These are phyloP conservation scores for Globisporangium nagaii DNA, from an alignment of 352 stramenopile species.

Conservation along the genomic window DNA sequence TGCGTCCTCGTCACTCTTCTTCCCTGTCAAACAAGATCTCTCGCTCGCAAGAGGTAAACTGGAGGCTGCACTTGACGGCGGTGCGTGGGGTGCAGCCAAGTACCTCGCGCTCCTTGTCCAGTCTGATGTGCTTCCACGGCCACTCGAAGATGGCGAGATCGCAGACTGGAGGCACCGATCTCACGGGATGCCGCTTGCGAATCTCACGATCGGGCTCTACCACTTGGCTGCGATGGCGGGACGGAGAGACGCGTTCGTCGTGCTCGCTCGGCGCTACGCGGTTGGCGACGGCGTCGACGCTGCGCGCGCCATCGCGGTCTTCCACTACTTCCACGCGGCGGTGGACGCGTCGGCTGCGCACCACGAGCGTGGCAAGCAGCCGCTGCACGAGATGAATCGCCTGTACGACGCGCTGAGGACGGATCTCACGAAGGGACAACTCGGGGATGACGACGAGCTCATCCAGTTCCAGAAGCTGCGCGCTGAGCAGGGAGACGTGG, in stretches of 20 bases:
- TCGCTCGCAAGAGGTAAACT: slow-evolving; percentile 14
- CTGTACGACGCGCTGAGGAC: slow-evolving; percentile 55
- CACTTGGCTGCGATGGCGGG: slow-evolving; percentile 43
- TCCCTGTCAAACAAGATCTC: slow-evolving; percentile 17
- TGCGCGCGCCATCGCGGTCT: slow-evolving; percentile 32
- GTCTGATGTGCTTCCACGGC: too few species aligned
- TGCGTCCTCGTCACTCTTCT: neutral
- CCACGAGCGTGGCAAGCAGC: slow-evolving; percentile 69
- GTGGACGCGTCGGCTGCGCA: slow-evolving; percentile 37
- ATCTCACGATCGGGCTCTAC: slow-evolving; percentile 34
- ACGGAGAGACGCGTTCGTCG: slow-evolving; percentile 37
- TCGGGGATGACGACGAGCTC: slow-evolving; percentile 79
- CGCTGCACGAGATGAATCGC: slow-evolving; percentile 69
- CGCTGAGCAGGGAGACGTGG: slow-evolving; percentile 71
- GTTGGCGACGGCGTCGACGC: slow-evolving; percentile 6
- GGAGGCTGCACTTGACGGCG: slow-evolving; percentile 12
- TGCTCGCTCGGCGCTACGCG: slow-evolving; percentile 48
- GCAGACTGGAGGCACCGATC: too few species aligned
- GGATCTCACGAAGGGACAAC: slow-evolving; percentile 44
- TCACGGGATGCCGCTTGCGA: neutral
- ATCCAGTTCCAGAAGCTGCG: slow-evolving; percentile 84
- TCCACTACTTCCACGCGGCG: slow-evolving; percentile 61
- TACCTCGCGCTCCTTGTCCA: slow-evolving; percentile 18
- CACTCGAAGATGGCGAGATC: too few species aligned
- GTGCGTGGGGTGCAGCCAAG: slow-evolving; percentile 19